A percentile compares a stretch with the other conserved stretches of the same genome.
Evolutionary conservation across 768 basidiomycete species (phyloP).

Genomic region (Hygrophorus pudorinus): DNA sequence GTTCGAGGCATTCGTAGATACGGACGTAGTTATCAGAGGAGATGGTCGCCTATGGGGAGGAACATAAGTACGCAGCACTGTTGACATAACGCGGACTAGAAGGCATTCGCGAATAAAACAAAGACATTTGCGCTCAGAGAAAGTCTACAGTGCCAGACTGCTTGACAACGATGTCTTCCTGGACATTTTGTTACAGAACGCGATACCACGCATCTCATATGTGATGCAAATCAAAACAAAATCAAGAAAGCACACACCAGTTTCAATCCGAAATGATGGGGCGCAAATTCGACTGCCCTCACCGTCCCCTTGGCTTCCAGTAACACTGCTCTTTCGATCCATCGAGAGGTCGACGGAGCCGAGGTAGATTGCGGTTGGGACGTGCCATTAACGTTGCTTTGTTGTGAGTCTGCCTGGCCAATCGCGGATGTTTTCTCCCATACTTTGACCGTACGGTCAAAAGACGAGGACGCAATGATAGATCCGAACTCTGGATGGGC

Average conservation of each 20-base stretch:
- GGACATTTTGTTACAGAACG: too few species aligned
- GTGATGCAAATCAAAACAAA: constrained; percentile 1
- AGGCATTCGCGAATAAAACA: neutral
- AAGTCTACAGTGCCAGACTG: too few species aligned
- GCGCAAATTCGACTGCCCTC: constrained; percentile 78
- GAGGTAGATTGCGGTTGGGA: constrained; percentile 8
- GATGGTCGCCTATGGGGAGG: constrained; percentile 64
- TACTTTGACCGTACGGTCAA: constrained; percentile 87
- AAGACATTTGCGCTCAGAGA: too few species aligned
- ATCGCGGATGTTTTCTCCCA: constrained; percentile 61
- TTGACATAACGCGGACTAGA: neutral
- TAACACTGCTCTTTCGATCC: constrained; percentile 67
- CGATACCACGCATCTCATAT: too few species aligned
- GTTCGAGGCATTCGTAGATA: constrained; percentile 85
- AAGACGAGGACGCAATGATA: constrained; percentile 78
- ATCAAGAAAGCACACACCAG: constrained; percentile 40
- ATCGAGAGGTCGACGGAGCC: constrained; percentile 35
- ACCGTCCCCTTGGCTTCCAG: constrained; percentile 83
- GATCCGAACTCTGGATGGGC: constrained; percentile 90
- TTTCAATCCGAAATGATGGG: constrained; percentile 81
- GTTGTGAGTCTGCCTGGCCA: constrained; percentile 20
- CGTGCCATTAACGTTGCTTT: constrained; percentile 15
- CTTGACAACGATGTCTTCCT: too few species aligned
- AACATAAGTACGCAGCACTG: neutral
- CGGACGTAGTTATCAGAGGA: constrained; percentile 82